Conservation (phyloP, 108 stramenopile genomes). For the Aurantiochytrium sp. region DNA sequence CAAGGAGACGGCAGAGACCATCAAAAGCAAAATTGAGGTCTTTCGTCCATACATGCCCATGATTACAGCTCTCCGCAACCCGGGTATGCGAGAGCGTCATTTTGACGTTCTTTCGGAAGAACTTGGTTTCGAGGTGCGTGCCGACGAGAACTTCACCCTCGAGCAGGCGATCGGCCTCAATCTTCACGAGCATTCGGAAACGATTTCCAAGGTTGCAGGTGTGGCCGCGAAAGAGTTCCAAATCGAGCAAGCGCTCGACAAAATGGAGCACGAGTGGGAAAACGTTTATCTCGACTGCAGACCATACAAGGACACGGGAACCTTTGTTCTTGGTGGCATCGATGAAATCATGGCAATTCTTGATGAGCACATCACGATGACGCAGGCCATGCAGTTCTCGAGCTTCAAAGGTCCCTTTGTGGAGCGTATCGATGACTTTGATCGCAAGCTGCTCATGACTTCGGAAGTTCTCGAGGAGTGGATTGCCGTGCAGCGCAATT, state of each 20-base stretch:
- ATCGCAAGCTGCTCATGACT: conserved; percentile 22
- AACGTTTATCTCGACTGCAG: conserved; percentile 42
- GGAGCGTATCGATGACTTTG: conserved; percentile 44
- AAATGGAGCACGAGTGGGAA: conserved; percentile 54
- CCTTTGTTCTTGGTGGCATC: conserved; percentile 43
- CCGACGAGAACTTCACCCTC: conserved; percentile 41
- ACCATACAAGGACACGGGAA: conserved; percentile 55
- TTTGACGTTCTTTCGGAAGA: conserved; percentile 33
- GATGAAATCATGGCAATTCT: conserved; percentile 54
- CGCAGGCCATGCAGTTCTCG: conserved; percentile 58
- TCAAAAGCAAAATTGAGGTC: conserved; percentile 35
- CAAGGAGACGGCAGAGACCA: conserved; percentile 40
- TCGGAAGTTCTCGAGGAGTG: conserved; percentile 48
- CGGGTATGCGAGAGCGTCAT: conserved; percentile 43
- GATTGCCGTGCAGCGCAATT: conserved; percentile 56
- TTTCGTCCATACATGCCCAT: conserved; percentile 45
- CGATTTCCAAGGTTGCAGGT: conserved; percentile 49
- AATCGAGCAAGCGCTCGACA: conserved; percentile 50
- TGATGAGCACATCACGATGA: conserved; percentile 59
- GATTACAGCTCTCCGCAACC: conserved; percentile 43
- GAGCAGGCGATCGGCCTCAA: conserved; percentile 39
- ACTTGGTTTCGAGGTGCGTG: conserved; percentile 19
- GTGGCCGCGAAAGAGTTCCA: conserved; percentile 60
- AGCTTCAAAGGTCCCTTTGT: conserved; percentile 60
- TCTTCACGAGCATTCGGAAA: conserved; percentile 38